Evolutionary conservation across 805 yeast species (phyloP).

Genomic region (Zygotorulaspora sp.): DNA sequence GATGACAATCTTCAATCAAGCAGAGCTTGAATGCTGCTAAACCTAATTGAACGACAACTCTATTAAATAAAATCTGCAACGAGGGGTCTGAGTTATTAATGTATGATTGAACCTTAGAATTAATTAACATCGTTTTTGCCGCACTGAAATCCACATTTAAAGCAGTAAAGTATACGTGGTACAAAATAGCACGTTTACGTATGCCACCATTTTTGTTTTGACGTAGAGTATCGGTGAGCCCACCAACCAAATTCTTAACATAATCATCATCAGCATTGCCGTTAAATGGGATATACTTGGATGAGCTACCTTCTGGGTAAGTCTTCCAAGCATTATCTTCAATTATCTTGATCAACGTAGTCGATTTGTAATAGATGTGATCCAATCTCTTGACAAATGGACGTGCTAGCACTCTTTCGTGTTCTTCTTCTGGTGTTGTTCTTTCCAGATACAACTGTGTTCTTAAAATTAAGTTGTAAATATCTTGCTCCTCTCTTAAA

Average conservation of each 20-base stretch:
- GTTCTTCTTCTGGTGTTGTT: slow-evolving; percentile 44
- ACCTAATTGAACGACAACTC: slow-evolving; percentile 94
- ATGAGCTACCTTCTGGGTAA: slow-evolving; percentile 30
- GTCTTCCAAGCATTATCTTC: slow-evolving; percentile 75
- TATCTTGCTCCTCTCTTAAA: slow-evolving; percentile 75
- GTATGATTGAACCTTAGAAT: slow-evolving; percentile 78
- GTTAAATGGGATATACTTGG: slow-evolving; percentile 27
- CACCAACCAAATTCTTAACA: slow-evolving; percentile 56
- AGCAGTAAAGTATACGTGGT: slow-evolving; percentile 86
- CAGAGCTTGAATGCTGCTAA: slow-evolving; percentile 92
- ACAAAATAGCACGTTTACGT: slow-evolving; percentile 78
- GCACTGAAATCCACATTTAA: slow-evolving; percentile 75
- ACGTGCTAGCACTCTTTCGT: slow-evolving; percentile 63
- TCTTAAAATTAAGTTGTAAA: slow-evolving; percentile 74
- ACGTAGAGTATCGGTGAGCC: slow-evolving; percentile 60
- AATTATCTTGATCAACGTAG: slow-evolving; percentile 58
- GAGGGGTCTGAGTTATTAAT: slow-evolving; percentile 82
- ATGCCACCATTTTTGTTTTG: slow-evolving; percentile 62
- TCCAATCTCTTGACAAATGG: slow-evolving; percentile 80
- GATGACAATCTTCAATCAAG: slow-evolving; percentile 78
- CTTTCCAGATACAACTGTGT: slow-evolving; percentile 81
- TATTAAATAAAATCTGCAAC: slow-evolving; percentile 87
- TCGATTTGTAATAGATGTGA: slow-evolving; percentile 89
- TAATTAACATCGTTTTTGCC: slow-evolving; percentile 84
- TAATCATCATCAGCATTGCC: slow-evolving; percentile 36